These are phyloP conservation scores for Cucurbita pepo DNA, from an alignment of 306 rosid genomes.

Conservation along the genomic window DNA sequence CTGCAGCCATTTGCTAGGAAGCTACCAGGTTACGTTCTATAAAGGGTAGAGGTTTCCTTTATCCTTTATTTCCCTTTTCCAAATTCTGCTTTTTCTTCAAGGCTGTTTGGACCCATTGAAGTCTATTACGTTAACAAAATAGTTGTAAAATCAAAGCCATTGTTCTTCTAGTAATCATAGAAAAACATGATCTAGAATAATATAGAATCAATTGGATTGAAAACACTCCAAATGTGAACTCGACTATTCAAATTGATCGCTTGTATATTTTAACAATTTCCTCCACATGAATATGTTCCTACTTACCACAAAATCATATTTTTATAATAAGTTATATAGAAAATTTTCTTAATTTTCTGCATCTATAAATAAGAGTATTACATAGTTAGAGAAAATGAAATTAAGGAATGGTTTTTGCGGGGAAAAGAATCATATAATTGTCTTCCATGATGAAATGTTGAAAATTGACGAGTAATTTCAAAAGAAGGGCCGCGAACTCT, in stretches of 20 bases:
- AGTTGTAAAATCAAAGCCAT: not conserved
- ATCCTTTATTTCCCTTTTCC: not conserved
- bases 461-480: not conserved
- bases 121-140: not conserved
- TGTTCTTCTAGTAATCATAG: not conserved
- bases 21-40: not conserved
- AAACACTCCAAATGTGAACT: not conserved
- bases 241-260: not conserved
- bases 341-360: not conserved
- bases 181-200: not conserved
- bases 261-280: not conserved
- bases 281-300: not conserved
- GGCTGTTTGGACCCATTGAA: not conserved
- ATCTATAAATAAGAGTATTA: not conserved
- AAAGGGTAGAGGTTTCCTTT: not conserved
- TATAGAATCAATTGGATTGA: not conserved
- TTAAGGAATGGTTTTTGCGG: not conserved
- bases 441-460: not conserved
- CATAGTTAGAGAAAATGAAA: not conserved
- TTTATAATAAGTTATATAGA: not conserved
- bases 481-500: constrained; percentile 1
- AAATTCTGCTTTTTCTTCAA: not conserved
- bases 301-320: not conserved
- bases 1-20: constrained; percentile 1
- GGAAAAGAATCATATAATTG: not conserved